Conservation (phyloP, 129 eudicot genomes). For the Helichrysum umbraculigerum region DNA sequence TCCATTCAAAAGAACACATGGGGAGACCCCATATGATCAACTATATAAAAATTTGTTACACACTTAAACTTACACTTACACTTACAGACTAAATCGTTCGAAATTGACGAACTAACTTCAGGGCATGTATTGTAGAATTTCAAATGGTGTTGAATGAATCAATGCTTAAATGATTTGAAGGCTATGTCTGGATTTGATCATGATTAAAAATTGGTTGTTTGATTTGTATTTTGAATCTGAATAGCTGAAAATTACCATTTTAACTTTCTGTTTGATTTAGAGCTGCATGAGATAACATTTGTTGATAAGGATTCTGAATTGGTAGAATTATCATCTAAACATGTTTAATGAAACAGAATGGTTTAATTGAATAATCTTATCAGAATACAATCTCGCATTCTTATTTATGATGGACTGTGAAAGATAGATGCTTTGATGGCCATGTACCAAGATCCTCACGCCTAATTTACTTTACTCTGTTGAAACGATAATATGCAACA, state of each 20-base stretch:
- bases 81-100: neutral
- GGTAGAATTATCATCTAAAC: neutral
- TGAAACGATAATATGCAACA: neutral
- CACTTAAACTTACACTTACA: neutral
- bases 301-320: neutral
- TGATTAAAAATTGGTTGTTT: neutral
- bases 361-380: neutral
- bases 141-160: neutral
- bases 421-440: constrained; percentile 10
- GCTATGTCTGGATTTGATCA: neutral
- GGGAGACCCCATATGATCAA: neutral
- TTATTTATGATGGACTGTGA: neutral
- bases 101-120: neutral
- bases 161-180: neutral
- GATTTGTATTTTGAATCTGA: neutral
- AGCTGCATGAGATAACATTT: neutral
- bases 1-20: neutral
- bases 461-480: neutral
- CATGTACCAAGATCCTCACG: neutral
- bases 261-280: no score
- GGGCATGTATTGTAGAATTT: neutral
- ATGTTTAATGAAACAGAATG: neutral
- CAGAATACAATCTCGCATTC: neutral
- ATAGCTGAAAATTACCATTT: no score
- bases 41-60: neutral